Percentiles rank a stretch among this genome's conserved stretches.
Conservation (phyloP, 2,329 filamentous ascomycete species). For the Escovopsis sp. region DNA sequence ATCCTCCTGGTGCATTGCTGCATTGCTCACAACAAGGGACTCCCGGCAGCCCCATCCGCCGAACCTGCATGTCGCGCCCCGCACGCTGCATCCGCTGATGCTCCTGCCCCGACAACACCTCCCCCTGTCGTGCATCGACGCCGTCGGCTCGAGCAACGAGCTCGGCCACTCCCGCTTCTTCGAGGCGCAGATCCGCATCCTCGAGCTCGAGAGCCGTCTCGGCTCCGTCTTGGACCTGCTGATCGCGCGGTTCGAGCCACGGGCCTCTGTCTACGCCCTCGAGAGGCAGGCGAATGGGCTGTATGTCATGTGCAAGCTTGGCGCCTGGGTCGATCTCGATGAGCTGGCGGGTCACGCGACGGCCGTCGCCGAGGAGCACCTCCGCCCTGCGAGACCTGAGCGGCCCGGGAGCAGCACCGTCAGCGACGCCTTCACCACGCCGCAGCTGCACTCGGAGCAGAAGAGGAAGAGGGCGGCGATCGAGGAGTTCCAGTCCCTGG, state of each 20-base stretch:
- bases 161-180: constrained; percentile 41
- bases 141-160: constrained; percentile 33
- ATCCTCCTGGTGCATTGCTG: neutral
- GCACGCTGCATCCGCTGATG: constrained; percentile 44
- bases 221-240: constrained; percentile 40
- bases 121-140: constrained; percentile 46
- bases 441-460: constrained; percentile 31
- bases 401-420: constrained; percentile 9
- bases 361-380: constrained; percentile 17
- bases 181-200: constrained; percentile 45
- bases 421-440: constrained; percentile 23
- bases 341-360: constrained; percentile 37
- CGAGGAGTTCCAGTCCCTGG: constrained; percentile 46
- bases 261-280: constrained; percentile 42
- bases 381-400: constrained; percentile 11
- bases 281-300: constrained; percentile 47
- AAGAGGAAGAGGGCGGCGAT: constrained; percentile 46
- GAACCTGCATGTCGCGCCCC: constrained; percentile 36
- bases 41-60: constrained; percentile 37
- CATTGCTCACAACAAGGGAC: constrained; percentile 1
- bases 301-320: constrained; percentile 56
- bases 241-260: constrained; percentile 43
- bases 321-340: constrained; percentile 47
- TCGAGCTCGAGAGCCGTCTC: constrained; percentile 49
- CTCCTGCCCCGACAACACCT: constrained; percentile 46